Percentiles rank a stretch among this genome's conserved stretches.
phyloP scores from a whole-genome alignment of 2,329 filamentous ascomycete genomes.

The Juglanconis juglandina region DNA sequence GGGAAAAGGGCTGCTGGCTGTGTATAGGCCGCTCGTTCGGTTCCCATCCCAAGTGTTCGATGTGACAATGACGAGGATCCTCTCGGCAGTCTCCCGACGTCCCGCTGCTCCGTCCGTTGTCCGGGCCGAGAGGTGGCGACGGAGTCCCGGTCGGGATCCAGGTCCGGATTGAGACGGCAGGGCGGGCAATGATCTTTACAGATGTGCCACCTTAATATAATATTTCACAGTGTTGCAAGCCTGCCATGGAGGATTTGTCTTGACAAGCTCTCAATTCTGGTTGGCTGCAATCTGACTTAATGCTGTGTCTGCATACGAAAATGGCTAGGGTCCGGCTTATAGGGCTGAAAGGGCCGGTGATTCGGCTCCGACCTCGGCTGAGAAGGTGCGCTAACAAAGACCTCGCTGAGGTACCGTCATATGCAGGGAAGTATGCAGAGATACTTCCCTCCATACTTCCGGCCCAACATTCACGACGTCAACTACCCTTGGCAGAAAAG shows the following conservation, averaged over 20 bases:
- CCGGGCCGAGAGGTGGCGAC: neutral
- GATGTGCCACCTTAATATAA: too few relatives aligned
- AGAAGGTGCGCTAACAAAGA: slow-evolving; percentile 4
- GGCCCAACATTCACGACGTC: neutral
- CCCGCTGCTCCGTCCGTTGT: neutral
- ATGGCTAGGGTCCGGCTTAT: neutral
- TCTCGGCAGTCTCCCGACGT: too few relatives aligned
- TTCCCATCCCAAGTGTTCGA: too few relatives aligned
- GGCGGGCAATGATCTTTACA: too few relatives aligned
- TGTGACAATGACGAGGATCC: too few relatives aligned
- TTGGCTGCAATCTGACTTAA: neutral
- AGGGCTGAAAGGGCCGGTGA: neutral
- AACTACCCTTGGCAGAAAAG: neutral
- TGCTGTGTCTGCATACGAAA: neutral
- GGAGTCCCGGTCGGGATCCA: neutral
- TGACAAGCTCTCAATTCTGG: too few relatives aligned
- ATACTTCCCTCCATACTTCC: neutral
- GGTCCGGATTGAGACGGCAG: neutral
- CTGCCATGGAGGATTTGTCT: too few relatives aligned
- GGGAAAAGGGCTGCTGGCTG: neutral
- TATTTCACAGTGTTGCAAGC: too few relatives aligned
- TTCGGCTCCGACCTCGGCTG: slow-evolving; percentile 16
- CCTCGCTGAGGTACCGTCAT: slow-evolving; percentile 3
- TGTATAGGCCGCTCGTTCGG: neutral
- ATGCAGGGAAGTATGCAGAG: slow-evolving; percentile 1